Conservation (phyloP, 2,329 filamentous ascomycete genomes). For the Aspergillus latus region DNA sequence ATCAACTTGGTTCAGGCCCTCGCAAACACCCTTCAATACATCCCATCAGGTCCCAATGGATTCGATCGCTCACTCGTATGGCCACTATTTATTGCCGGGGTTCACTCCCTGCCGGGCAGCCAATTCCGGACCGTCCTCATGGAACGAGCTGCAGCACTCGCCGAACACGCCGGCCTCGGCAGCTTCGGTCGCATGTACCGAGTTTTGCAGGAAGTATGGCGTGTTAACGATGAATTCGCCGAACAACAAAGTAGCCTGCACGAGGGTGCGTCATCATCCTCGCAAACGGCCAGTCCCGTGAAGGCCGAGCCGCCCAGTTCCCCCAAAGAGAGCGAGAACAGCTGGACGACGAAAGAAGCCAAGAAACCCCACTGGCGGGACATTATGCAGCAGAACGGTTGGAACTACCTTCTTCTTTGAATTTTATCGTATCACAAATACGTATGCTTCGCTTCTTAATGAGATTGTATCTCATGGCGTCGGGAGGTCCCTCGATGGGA, state of each 20-base stretch:
- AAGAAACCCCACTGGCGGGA: slow-evolving; percentile 81
- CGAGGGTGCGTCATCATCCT: slow-evolving; percentile 12
- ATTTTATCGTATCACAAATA: not conserved
- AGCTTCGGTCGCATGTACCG: slow-evolving; percentile 81
- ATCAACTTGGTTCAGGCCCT: slow-evolving; percentile 76
- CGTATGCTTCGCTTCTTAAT: slow-evolving; percentile 12
- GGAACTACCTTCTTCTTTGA: slow-evolving; percentile 90
- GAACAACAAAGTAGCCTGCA: slow-evolving; percentile 13
- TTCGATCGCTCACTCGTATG: slow-evolving; percentile 90
- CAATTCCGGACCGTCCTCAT: slow-evolving; percentile 75
- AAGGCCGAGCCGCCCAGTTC: slow-evolving; percentile 25
- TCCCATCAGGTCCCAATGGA: slow-evolving; percentile 76
- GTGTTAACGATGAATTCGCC: slow-evolving; percentile 62
- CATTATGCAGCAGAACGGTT: slow-evolving; percentile 85
- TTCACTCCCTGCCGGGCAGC: slow-evolving; percentile 70
- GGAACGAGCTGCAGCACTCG: slow-evolving; percentile 71
- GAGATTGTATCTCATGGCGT: slow-evolving; percentile 19
- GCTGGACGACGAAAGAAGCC: slow-evolving; percentile 22
- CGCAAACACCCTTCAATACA: slow-evolving; percentile 71
- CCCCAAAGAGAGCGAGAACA: slow-evolving; percentile 9
- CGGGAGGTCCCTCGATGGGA: slow-evolving; percentile 23
- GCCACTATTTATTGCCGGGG: slow-evolving; percentile 87
- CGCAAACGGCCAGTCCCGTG: slow-evolving; percentile 14
- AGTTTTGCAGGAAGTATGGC: slow-evolving; percentile 81
- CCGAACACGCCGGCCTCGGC: slow-evolving; percentile 74